phyloP scores from a whole-genome alignment of 1,284 basidiomycete genomes.

The Rhodotorula sp. region DNA sequence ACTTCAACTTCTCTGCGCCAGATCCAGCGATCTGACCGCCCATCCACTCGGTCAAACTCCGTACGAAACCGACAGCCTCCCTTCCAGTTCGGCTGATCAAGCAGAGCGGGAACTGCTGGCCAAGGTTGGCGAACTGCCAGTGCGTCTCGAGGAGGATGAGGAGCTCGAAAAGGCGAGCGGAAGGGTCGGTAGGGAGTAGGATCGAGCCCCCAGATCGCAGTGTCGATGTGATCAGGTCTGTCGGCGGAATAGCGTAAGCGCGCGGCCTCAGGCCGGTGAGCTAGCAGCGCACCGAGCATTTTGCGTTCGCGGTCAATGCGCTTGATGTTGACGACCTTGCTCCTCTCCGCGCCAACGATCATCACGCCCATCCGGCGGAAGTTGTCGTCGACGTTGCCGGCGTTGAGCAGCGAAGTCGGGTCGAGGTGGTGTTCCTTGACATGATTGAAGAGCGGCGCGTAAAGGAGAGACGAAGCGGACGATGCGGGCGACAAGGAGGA shows the following conservation, averaged over 20 bases:
- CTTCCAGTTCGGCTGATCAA: conserved; percentile 83
- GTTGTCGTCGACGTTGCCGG: conserved; percentile 65
- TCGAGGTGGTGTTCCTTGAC: conserved; percentile 94
- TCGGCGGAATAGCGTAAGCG: conserved; percentile 1
- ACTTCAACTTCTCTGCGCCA: conserved; percentile 47
- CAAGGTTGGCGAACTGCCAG: conserved; percentile 73
- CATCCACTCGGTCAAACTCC: conserved; percentile 99
- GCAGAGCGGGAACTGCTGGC: conserved; percentile 73
- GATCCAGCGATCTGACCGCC: conserved; percentile 55
- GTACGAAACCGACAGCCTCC: conserved; percentile 90
- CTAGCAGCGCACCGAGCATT: conserved; percentile 66
- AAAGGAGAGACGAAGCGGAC: conserved; percentile 89
- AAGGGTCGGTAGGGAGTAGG: conserved; percentile 88
- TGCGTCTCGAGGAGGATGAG: conserved; percentile 95
- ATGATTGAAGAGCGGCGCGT: conserved; percentile 95
- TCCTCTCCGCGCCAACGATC: conserved; percentile 87
- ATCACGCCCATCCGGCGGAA: conserved; percentile 85
- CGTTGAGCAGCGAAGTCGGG: conserved; percentile 75
- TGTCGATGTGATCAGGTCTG: conserved; percentile 82
- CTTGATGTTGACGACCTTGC: conserved; percentile 75
- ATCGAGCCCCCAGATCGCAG: conserved; percentile 68
- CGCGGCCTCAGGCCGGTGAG: too few relatives aligned
- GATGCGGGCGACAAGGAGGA: conserved; percentile 60
- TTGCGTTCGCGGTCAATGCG: conserved; percentile 87
- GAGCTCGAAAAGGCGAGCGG: conserved; percentile 87